Base-by-base conservation (phyloP, 257 asterid genomes). In the Ballota nigra region DNA sequence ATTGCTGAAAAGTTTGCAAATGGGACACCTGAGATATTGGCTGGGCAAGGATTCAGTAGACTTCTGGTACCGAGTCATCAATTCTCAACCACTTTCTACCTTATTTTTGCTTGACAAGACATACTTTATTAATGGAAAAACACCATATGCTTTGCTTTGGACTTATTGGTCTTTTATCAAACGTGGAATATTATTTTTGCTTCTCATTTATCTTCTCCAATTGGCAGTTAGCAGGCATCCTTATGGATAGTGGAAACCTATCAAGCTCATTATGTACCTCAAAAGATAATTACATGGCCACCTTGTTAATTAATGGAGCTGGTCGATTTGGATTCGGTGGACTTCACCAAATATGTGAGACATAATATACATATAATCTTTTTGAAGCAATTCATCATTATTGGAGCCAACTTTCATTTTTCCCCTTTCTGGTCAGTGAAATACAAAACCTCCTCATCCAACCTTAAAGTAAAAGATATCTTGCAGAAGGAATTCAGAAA, bases 281-380 rank as follows among this genome's bases (percentile, higher is more conserved):
- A 23, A 88, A 85, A 82, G 98, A 92, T 79, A 81, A 85, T 70
- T 89, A 88, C 91, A 85, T 88, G 81, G 88, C 92, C 18, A 89
- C 96, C 29, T 79, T 92, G 83, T 83, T 92, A 76, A 83, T 92
- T 41, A 82, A 84, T 79, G 96, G 96, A 34, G 98, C 96, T 62
- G 98, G 96, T 65, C 87, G 94, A 59, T 92, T 73, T 76, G 98
- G 98, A 74, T 87, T 86, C 72, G 74, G 81, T 26, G 96, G 98
- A 60, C 90, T 92, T 71, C 84, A 87, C 78, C 86, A 89, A 82
- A 87, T 88, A 11, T 66, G 96, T 89, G 83, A 77, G 92, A 70
- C 40, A 34, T 60, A 66, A 70, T 56, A 2, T 9, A 43, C 8
- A 5, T 31, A 12, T 49, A 36, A 53, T 20, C 11, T 26, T 72